Conservation (phyloP, 2,329 filamentous ascomycete species). For the Tolypocladium ophioglossoides region DNA sequence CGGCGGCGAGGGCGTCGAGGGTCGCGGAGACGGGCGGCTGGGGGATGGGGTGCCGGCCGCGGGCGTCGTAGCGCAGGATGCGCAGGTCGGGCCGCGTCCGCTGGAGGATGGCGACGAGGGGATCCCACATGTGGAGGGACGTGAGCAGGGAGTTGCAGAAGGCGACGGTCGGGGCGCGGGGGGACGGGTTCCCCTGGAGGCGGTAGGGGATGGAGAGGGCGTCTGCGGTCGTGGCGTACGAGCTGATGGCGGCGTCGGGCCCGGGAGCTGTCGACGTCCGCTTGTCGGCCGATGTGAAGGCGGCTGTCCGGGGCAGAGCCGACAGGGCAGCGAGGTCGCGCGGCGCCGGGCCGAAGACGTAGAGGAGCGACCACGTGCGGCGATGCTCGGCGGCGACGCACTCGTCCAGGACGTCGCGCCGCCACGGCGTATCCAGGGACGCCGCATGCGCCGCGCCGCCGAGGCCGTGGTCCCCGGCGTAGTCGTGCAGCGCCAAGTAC, state of each 20-base stretch:
- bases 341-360: constrained; percentile 67
- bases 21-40: constrained; percentile 40
- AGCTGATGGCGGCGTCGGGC: constrained; percentile 46
- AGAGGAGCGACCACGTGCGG: constrained; percentile 61
- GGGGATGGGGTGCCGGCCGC: constrained; percentile 49
- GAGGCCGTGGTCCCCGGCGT: constrained; percentile 54
- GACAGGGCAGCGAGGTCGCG: constrained; percentile 54
- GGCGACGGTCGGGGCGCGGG: constrained; percentile 59
- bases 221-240: constrained; percentile 58
- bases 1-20: constrained; percentile 56
- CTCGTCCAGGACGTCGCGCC: constrained; percentile 45
- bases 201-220: constrained; percentile 60
- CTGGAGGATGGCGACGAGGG: constrained; percentile 53
- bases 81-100: constrained; percentile 52
- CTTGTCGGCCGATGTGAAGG: constrained; percentile 44
- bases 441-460: constrained; percentile 53
- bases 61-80: constrained; percentile 66
- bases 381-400: constrained; percentile 46
- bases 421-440: constrained; percentile 51
- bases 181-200: constrained; percentile 60
- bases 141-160: constrained; percentile 76
- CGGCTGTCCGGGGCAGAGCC: constrained; percentile 31
- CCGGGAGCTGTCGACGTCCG: constrained; percentile 44
- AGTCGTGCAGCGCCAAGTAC: constrained; percentile 66
- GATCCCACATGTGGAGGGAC: constrained; percentile 71